A percentile compares a stretch with the other conserved stretches of the same genome.
Conservation (phyloP, 2,329 filamentous ascomycete species). For the Scedosporium minutisporum region DNA sequence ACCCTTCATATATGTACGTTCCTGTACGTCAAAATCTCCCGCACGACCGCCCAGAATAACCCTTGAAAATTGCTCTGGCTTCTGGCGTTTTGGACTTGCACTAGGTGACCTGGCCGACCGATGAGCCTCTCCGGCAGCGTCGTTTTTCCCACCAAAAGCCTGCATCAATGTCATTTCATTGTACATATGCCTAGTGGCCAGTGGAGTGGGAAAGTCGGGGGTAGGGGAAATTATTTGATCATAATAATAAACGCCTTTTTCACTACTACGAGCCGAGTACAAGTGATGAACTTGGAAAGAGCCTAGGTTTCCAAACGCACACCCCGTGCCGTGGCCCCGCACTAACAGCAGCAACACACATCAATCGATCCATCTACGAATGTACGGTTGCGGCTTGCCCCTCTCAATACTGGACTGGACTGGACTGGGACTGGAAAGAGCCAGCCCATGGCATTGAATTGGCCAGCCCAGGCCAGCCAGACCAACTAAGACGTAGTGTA, state of each 20-base stretch:
- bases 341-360: constrained; percentile 5
- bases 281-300: not conserved
- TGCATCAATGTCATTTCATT: constrained; percentile 15
- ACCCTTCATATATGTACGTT: constrained; percentile 3
- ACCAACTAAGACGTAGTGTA: not conserved
- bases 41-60: constrained; percentile 9
- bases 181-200: not conserved
- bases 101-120: not conserved
- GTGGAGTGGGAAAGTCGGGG: not conserved
- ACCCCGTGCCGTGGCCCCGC: constrained; percentile 6
- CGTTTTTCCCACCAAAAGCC: constrained; percentile 6
- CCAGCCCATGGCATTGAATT: not conserved
- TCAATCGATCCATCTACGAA: not conserved
- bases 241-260: not conserved
- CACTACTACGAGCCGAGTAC: not conserved
- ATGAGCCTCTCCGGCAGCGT: not conserved
- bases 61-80: constrained; percentile 9
- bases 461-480: not conserved
- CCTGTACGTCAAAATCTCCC: constrained; percentile 11
- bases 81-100: not conserved
- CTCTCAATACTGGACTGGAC: not conserved
- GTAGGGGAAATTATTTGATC: not conserved
- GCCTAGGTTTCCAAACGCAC: constrained; percentile 1
- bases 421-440: not conserved
- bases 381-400: not conserved